Conservation (phyloP, 345 rosid genomes). For the Euphorbia peplus region DNA sequence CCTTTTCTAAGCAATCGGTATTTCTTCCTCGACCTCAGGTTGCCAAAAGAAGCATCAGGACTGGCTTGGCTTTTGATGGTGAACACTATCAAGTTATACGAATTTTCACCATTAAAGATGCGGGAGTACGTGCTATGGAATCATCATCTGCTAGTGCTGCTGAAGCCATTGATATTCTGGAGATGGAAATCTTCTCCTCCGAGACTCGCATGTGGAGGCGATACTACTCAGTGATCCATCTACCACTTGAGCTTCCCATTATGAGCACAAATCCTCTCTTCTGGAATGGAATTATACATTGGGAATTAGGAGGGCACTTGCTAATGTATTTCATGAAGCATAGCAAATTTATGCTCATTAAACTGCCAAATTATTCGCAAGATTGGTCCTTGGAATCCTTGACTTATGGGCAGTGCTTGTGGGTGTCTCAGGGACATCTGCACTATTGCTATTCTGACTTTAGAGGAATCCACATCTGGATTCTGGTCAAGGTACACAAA, state of each 20-base stretch:
- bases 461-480: background rate
- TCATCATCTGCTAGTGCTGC: conserved; percentile 5
- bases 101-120: conserved; percentile 16
- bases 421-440: background rate
- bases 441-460: conserved; percentile 3
- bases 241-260: conserved; percentile 21
- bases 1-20: conserved; percentile 13
- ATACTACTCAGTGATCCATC: background rate
- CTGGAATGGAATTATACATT: conserved; percentile 18
- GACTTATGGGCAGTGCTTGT: background rate
- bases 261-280: conserved; percentile 17
- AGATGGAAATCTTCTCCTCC: conserved; percentile 3
- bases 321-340: conserved; percentile 13
- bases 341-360: conserved; percentile 13
- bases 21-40: conserved; percentile 27
- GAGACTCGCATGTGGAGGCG: conserved; percentile 1
- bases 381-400: background rate
- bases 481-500: background rate
- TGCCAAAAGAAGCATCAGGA: conserved; percentile 19
- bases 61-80: conserved; percentile 25
- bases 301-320: conserved; percentile 29
- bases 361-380: conserved; percentile 21
- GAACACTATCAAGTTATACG: conserved; percentile 23
- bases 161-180: background rate
- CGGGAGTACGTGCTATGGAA: background rate